Conservation (phyloP, 352 stramenopile species). For the Phytophthora niederhauseri region DNA sequence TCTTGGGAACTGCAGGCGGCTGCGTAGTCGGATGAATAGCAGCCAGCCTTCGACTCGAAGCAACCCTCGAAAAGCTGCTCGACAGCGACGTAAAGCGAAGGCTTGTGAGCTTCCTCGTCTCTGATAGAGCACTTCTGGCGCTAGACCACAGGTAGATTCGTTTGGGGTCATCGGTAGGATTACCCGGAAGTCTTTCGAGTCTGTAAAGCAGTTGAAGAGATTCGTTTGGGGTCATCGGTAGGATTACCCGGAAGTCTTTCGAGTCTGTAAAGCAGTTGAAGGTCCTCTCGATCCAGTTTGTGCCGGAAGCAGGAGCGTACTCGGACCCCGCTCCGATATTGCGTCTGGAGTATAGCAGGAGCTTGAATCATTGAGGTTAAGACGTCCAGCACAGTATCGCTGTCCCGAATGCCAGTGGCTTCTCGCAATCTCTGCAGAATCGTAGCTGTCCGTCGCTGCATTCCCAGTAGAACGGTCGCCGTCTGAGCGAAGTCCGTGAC, state of each 20-base stretch:
- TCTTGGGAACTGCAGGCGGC: neutral
- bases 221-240: neutral
- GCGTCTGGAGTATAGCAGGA: neutral
- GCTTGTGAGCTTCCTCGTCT: neutral
- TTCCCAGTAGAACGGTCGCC: neutral
- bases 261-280: constrained; percentile 7
- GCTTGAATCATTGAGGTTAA: constrained; percentile 15
- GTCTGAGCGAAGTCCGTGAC: constrained; percentile 19
- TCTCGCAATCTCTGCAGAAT: constrained; percentile 2
- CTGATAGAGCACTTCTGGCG: neutral
- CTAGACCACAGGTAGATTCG: neutral
- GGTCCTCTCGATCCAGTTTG: constrained; percentile 1
- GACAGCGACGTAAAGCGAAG: neutral
- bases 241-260: neutral
- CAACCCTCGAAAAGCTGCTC: neutral
- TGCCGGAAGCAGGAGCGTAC: constrained; percentile 17
- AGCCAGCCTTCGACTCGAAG: neutral
- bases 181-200: constrained; percentile 5
- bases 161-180: neutral
- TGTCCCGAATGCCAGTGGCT: neutral
- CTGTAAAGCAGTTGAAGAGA: constrained; percentile 2
- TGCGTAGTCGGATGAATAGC: neutral
- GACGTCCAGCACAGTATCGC: constrained; percentile 6
- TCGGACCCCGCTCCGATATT: neutral
- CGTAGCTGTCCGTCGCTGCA: constrained; percentile 2